phyloP scores from a whole-genome alignment of 371 early-diverging fungal species.

The Coelomomyces lativittatus region DNA sequence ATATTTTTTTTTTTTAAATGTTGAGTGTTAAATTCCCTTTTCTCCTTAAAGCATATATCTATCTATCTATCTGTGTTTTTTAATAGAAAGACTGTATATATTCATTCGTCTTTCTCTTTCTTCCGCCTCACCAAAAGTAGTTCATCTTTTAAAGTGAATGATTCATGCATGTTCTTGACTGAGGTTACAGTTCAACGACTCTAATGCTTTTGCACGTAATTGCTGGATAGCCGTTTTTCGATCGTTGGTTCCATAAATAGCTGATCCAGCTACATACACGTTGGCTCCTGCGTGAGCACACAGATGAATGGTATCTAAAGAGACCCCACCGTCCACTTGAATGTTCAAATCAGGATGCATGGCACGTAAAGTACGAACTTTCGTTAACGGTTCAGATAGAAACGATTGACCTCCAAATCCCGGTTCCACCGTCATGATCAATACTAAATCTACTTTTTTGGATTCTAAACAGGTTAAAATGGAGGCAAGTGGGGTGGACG shows the following conservation, averaged over 20 bases:
- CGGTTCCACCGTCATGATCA: constrained; percentile 97
- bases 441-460: constrained; percentile 51
- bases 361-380: constrained; percentile 51
- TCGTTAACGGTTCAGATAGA: constrained; percentile 68
- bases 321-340: constrained; percentile 95
- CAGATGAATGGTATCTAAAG: constrained; percentile 59
- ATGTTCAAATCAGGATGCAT: constrained; percentile 75
- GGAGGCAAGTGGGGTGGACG: constrained; percentile 63
- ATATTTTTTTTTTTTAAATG: too few species aligned
- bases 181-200: too few species aligned
- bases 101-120: too few species aligned
- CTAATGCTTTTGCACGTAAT: background rate
- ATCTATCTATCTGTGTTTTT: too few species aligned
- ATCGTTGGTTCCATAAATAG: constrained; percentile 65
- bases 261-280: constrained; percentile 95
- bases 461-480: constrained; percentile 18
- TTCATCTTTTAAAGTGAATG: too few species aligned
- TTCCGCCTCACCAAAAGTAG: too few species aligned
- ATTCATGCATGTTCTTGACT: too few species aligned
- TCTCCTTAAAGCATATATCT: too few species aligned
- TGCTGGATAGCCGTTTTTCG: constrained; percentile 50
- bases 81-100: too few species aligned
- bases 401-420: constrained; percentile 92
- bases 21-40: too few species aligned
- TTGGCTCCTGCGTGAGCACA: constrained; percentile 88